A percentile compares a stretch with the other conserved stretches of the same genome.
phyloP scores from a whole-genome alignment of 2,329 filamentous ascomycete genomes.

The Fusarium austroafricanum region DNA sequence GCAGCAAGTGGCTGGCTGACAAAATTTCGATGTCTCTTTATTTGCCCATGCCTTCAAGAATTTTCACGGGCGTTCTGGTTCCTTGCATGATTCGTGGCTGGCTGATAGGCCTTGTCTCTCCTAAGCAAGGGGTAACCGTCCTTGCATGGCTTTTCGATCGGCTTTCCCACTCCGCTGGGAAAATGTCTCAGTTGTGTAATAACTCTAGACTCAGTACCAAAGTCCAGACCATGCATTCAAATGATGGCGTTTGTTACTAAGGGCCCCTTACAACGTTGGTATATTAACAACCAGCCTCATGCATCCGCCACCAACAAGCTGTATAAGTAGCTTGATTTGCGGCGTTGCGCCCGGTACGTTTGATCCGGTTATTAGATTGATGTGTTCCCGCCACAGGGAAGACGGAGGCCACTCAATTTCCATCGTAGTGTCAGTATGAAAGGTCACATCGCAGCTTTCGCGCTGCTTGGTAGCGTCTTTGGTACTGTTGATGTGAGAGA shows the following conservation, averaged over 20 bases:
- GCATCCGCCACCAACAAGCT: background rate
- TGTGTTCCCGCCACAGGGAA: too few relatives aligned
- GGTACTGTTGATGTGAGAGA: background rate
- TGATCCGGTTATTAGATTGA: background rate
- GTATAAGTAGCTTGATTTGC: background rate
- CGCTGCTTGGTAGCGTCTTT: background rate
- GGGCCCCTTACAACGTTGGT: background rate
- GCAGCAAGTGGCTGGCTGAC: fast-evolving
- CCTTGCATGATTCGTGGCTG: background rate
- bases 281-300: background rate
- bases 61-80: background rate
- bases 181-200: background rate
- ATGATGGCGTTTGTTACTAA: background rate
- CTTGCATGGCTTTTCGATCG: background rate
- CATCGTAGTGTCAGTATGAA: background rate
- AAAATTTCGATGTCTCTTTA: background rate
- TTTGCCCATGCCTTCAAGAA: fast-evolving
- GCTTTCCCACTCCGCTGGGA: background rate
- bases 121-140: background rate
- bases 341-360: too few relatives aligned
- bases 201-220: background rate
- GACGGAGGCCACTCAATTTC: too few relatives aligned
- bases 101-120: background rate
- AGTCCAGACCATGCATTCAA: background rate
- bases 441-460: background rate